Evolutionary conservation across 1,284 basidiomycete genomes (phyloP).

Genomic region (Cystobasidiaceae sp.): DNA sequence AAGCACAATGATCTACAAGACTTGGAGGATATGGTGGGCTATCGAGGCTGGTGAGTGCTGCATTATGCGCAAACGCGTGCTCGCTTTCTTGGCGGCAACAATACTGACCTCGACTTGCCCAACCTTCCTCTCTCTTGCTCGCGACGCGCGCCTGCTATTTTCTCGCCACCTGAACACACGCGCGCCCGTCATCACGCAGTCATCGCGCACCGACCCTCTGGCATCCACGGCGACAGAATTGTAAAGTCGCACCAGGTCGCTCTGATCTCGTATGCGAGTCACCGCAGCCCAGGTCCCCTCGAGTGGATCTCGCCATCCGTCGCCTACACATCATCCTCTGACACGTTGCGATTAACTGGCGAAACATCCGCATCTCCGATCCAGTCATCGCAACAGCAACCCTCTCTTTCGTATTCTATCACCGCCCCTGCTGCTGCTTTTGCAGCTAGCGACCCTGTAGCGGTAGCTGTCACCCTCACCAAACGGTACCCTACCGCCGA

Average conservation of each 20-base stretch:
- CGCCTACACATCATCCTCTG: not conserved
- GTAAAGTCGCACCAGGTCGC: constrained; percentile 31
- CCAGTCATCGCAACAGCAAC: not conserved
- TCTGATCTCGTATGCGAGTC: constrained; percentile 17
- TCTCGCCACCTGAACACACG: not conserved
- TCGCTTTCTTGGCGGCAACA: too few species aligned
- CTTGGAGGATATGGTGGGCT: constrained; percentile 71
- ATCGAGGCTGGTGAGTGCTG: constrained; percentile 64
- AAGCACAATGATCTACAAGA: constrained; percentile 65
- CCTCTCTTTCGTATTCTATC: constrained; percentile 26
- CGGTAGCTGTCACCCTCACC: constrained; percentile 25
- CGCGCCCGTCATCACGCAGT: constrained; percentile 7
- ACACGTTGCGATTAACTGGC: too few species aligned
- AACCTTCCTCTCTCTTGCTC: not conserved
- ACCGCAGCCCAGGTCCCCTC: not conserved
- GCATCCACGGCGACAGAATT: constrained; percentile 23
- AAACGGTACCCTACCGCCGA: not conserved
- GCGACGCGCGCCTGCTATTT: not conserved
- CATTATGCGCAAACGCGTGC: not conserved
- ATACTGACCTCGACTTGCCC: too few species aligned
- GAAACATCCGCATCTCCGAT: too few species aligned
- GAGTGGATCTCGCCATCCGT: not conserved
- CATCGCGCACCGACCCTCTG: constrained; percentile 28
- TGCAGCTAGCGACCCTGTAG: constrained; percentile 32
- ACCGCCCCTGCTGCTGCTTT: constrained; percentile 1